A percentile compares a stretch with the other conserved stretches of the same genome.
Evolutionary conservation across 805 yeast genomes (phyloP).

Genomic region (Kazachstania taianensis): DNA sequence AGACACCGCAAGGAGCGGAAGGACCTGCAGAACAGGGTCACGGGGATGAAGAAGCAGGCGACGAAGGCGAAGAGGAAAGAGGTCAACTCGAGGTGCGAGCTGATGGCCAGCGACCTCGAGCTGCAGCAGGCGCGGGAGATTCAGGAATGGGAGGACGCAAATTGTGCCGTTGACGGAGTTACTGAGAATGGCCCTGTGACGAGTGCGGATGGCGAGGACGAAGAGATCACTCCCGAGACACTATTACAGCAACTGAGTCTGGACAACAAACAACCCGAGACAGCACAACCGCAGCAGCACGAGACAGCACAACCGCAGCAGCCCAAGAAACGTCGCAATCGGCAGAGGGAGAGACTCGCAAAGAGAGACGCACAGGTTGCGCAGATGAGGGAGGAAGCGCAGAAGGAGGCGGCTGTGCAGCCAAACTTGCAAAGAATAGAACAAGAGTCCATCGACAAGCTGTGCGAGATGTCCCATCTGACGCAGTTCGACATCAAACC

Average conservation of each 20-base stretch:
- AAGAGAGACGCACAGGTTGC: conserved; percentile 62
- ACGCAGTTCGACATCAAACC: conserved; percentile 63
- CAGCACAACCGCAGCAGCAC: conserved; percentile 3
- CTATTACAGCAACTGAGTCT: conserved; percentile 46
- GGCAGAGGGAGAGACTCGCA: conserved; percentile 78
- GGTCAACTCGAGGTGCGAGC: conserved; percentile 48
- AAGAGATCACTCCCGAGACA: conserved; percentile 55
- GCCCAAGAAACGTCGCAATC: conserved; percentile 44
- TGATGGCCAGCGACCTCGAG: conserved; percentile 47
- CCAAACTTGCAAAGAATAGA: conserved; percentile 69
- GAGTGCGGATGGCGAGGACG: conserved; percentile 31
- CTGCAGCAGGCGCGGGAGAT: conserved; percentile 47
- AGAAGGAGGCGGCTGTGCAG: conserved; percentile 50
- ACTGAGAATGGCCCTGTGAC: conserved; percentile 12
- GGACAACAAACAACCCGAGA: conserved; percentile 9
- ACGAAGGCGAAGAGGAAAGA: conserved; percentile 68
- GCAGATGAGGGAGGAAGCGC: conserved; percentile 55
- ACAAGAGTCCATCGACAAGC: conserved; percentile 47
- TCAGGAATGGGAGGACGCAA: conserved; percentile 11
- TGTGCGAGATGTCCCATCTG: conserved; percentile 43
- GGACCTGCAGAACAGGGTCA: conserved; percentile 55
- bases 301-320: conserved; percentile 8
- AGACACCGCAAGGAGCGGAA: conserved; percentile 62
- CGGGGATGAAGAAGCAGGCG: conserved; percentile 75
- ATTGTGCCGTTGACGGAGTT: conserved; percentile 6